These are phyloP conservation scores for Casaregolazyma lundiana DNA, from an alignment of 1,139 yeast species.

Conservation along the genomic window DNA sequence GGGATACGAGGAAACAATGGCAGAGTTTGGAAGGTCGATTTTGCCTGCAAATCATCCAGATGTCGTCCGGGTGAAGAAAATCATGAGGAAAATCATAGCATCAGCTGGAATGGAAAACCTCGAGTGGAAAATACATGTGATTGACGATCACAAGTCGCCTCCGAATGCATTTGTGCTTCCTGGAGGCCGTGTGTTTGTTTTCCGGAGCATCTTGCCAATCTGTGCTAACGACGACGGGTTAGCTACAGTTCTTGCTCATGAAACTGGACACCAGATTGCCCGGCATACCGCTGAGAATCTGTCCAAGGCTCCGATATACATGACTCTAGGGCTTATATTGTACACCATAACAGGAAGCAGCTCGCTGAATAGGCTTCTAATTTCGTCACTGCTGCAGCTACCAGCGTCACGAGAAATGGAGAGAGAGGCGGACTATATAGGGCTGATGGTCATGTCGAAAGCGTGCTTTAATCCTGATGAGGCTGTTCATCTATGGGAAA, in stretches of 20 bases:
- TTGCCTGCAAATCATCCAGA: constrained; percentile 39
- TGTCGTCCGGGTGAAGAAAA: constrained; percentile 48
- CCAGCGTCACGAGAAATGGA: constrained; percentile 94
- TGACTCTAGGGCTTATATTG: constrained; percentile 46
- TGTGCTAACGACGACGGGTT: constrained; percentile 82
- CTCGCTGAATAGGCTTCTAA: constrained; percentile 49
- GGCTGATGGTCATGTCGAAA: constrained; percentile 82
- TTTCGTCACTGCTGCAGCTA: constrained; percentile 59
- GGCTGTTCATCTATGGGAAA: constrained; percentile 72
- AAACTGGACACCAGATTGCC: constrained; percentile 88
- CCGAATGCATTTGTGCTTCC: constrained; percentile 97
- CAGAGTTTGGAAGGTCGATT: constrained; percentile 31
- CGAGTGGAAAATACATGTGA: constrained; percentile 80
- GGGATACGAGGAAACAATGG: constrained; percentile 58
- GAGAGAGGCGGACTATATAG: constrained; percentile 92
- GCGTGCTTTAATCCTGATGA: constrained; percentile 80
- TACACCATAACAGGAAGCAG: constrained; percentile 50
- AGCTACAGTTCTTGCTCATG: constrained; percentile 92
- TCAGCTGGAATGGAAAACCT: constrained; percentile 35
- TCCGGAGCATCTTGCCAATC: constrained; percentile 71
- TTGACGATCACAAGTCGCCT: constrained; percentile 62
- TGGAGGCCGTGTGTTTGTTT: constrained; percentile 91
- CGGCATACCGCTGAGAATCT: constrained; percentile 84
- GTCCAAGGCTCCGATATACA: constrained; percentile 42
- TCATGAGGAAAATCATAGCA: constrained; percentile 59